These are phyloP conservation scores for Colletotrichum truncatum DNA, from an alignment of 2,329 filamentous ascomycete genomes.

Conservation along the genomic window DNA sequence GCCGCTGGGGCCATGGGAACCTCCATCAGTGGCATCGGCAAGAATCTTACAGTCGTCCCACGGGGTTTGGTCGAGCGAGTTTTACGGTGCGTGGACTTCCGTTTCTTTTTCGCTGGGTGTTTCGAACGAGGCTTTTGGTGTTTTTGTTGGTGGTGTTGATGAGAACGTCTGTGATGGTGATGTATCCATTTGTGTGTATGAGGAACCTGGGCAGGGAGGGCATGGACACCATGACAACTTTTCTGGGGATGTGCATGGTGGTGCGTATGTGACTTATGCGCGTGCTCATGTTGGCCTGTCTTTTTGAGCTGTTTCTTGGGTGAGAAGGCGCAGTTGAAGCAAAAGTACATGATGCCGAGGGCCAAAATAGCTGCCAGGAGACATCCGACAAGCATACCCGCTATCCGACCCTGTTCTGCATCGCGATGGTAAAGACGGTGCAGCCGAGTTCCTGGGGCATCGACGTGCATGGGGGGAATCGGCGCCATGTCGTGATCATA, in stretches of 20 bases:
- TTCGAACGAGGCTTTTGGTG: background rate
- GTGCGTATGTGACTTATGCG: background rate
- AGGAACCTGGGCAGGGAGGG: background rate
- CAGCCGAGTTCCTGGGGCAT: background rate
- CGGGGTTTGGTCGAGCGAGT: background rate
- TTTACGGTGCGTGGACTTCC: background rate
- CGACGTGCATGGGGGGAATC: background rate
- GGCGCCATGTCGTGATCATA: conserved; percentile 1
- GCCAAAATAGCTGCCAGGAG: conserved; percentile 10
- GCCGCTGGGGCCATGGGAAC: background rate
- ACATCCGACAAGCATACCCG: conserved; percentile 26
- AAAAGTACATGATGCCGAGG: conserved; percentile 9
- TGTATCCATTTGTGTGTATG: conserved; percentile 10
- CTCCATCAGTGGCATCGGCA: conserved; percentile 18
- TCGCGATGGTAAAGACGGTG: background rate
- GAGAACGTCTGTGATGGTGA: conserved; percentile 1
- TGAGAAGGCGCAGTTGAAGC: conserved; percentile 16
- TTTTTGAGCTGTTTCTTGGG: background rate
- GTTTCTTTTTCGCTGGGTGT: background rate
- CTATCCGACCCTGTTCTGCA: conserved; percentile 8
- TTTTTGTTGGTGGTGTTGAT: background rate
- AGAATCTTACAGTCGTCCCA: background rate
- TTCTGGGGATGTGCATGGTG: background rate
- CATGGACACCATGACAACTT: background rate
- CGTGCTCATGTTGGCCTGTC: background rate